These are phyloP conservation scores for Penicillium arizonense DNA, from an alignment of 495 filamentous ascomycete genomes.

Conservation along the genomic window DNA sequence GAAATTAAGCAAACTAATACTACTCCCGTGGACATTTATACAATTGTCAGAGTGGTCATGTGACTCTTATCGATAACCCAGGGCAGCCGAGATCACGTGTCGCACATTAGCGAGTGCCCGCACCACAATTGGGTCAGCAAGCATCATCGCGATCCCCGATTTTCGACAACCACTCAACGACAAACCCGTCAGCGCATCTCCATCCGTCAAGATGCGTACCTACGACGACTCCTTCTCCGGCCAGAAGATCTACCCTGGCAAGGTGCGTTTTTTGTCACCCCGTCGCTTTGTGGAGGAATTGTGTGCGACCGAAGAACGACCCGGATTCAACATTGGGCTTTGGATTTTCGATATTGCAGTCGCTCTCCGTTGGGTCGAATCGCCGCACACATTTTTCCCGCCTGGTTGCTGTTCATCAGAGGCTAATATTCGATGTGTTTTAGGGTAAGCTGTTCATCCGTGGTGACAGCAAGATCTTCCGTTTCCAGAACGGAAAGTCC, in stretches of 20 bases:
- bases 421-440: constrained; percentile 31
- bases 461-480: constrained; percentile 99
- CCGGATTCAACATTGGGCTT: constrained; percentile 14
- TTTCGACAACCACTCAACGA: constrained; percentile 52
- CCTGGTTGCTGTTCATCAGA: constrained; percentile 4
- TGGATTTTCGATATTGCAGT: constrained; percentile 6
- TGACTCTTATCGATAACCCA: constrained; percentile 16
- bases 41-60: neutral
- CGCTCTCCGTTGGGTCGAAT: neutral
- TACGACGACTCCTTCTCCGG: constrained; percentile 99
- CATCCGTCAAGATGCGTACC: constrained; percentile 83
- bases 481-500: constrained; percentile 99
- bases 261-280: constrained; percentile 63
- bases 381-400: constrained; percentile 5
- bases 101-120: constrained; percentile 47
- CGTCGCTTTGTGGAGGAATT: constrained; percentile 16
- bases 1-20: no score
- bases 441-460: constrained; percentile 99
- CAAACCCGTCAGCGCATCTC: constrained; percentile 50
- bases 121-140: constrained; percentile 48
- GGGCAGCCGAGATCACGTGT: constrained; percentile 47
- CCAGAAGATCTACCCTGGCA: constrained; percentile 98
- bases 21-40: no score
- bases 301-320: constrained; percentile 16
- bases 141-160: constrained; percentile 41